Base-by-base conservation (phyloP, 305 asterid genomes). In the Fraxinus latifolia region DNA sequence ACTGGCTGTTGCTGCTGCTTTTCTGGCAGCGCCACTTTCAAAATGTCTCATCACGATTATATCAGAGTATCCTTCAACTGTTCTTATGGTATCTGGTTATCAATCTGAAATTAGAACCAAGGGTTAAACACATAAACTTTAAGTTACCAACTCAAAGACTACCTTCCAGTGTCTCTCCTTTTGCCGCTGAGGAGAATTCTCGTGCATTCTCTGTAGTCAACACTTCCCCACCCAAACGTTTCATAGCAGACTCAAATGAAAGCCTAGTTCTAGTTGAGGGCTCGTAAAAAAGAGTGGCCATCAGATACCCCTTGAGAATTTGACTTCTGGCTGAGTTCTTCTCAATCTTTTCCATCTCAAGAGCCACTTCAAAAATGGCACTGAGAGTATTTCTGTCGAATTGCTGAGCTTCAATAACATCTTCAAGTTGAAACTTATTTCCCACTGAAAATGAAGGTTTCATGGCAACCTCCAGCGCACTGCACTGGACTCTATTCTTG, bases 141-240 rank as follows among this genome's bases (percentile, higher is more conserved):
- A 71, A 76, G 15, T 70, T 50, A 65, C 27, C n/a, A 36, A 75
- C 11, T 5, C 1, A 78, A 32, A 7, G 62, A 80, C 77, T 86
- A 95, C 97, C 97, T 95, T 95, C 99, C 76, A 95, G 97, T 0
- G 99, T 95, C 90, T 95, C 98, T 67, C 98, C 99, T 87, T 95
- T 95, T 29, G 99, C 97, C 15, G 99, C 98, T 1, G 99, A 94
- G 9, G 98, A 95, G 86, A 95, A 93, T 84, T 95, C 97, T 0
- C 97, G 92, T 39, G 98, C 99, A 89, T 95, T 95, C 86, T 95
- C 99, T 0, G 97, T 95, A 0, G 99, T 95, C 84, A 95, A 86
- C 32, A 93, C 99, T 82, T 95, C 99, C 75, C 99, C 98, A 50
- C 98, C 98, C 82, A 94, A 87, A 65, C 97, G 96, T 79, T 92